Evolutionary conservation across 352 stramenopile genomes (phyloP), one percentile per base, ranked within the genome.

Genomic region (Pythium dissimile): DNA sequence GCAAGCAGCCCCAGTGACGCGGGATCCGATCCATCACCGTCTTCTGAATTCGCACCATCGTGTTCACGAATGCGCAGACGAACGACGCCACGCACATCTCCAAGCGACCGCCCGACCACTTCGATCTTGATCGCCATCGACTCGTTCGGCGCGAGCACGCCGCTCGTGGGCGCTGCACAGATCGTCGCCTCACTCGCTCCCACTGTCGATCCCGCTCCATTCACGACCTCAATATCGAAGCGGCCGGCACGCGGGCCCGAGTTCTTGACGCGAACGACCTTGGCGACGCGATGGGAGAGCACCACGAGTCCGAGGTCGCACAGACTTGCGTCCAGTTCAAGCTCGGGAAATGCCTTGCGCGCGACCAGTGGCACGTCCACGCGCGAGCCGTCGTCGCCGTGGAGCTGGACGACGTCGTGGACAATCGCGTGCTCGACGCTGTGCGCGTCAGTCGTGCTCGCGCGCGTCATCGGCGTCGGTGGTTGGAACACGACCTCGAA

Each of bases 261-360:
- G 53, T 95, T 93, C 4, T 58, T 59, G 26, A 92, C 42, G 26
- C 82, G 67, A 13, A 94, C 61, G 31, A 75, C 74, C 30, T 68
- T 68, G 11, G 73, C 77, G 0, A 71, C 73, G 42, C 82, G 73
- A 41, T 91, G 80, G 0, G 57, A 64, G 12, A 87, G 30, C 8
- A 94, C 82, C 0, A 94, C 64, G 21, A 92, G 62, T 0, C 84
- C 82, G 7, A 92, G 45, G 24, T 92, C 78, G 55, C 79, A 85
- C 3, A 84, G 62, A 10, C 52, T 65, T 27, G 77, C 51, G 24
- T 76, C 64, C 15, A 92, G 59, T 24, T 89, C 77, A 3, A 94
- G 20, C 10, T 81, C 62, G 2, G 82, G 84, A 37, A 76, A 74
- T 0, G 80, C 77, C 7, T 64, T 66, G 12, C 75, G 64, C 2